Conservation (phyloP, 2,329 filamentous ascomycete genomes). For the Paecilomyces sp. region DNA sequence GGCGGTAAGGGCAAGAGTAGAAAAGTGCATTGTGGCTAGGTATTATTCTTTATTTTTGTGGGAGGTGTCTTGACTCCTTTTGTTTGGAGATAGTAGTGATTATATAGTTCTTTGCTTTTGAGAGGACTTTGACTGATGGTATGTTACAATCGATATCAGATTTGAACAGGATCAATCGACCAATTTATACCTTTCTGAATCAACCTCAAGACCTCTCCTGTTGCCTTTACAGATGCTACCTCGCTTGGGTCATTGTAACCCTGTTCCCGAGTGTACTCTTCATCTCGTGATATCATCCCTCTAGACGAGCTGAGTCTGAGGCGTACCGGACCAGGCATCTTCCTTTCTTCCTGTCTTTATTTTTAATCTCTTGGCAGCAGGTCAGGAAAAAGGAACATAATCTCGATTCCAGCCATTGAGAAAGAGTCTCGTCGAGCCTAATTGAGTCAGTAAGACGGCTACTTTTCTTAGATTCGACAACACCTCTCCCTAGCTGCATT, state of each 20-base stretch:
- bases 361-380: background rate
- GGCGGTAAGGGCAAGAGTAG: constrained; percentile 4
- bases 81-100: background rate
- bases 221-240: background rate
- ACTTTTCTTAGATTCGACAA: background rate
- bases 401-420: background rate
- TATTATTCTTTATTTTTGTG: background rate
- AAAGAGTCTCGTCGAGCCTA: background rate
- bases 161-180: background rate
- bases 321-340: background rate
- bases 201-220: background rate
- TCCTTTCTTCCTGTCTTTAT: too few relatives aligned
- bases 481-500: background rate
- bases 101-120: background rate
- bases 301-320: background rate
- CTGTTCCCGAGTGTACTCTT: background rate
- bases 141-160: background rate
- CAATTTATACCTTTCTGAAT: background rate
- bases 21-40: constrained; percentile 6
- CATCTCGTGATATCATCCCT: background rate
- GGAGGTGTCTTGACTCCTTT: background rate
- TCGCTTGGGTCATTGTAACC: background rate
- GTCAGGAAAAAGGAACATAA: background rate
- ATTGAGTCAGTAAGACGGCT: background rate
- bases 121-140: background rate